These are phyloP conservation scores for Kwoniella mangroviensis DNA, from an alignment of 768 basidiomycete genomes.

Conservation along the genomic window DNA sequence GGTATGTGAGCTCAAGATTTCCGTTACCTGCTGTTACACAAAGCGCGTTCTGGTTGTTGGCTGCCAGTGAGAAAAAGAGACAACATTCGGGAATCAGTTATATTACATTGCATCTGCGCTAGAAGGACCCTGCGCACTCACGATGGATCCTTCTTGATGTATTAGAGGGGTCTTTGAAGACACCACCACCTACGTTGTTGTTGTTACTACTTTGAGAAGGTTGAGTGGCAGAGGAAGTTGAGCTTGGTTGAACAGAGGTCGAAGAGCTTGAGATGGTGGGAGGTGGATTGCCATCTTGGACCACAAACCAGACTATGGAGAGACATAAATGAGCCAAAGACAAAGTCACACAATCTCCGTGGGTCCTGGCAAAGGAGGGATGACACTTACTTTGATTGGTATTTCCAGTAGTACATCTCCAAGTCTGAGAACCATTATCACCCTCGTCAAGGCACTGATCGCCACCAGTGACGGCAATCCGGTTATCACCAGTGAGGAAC, in stretches of 20 bases:
- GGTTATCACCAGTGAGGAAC: constrained; percentile 49
- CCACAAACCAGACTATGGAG: constrained; percentile 15
- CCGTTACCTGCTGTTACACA: constrained; percentile 20
- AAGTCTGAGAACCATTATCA: constrained; percentile 45
- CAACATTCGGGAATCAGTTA: background rate
- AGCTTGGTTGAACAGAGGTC: background rate
- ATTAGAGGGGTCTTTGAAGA: constrained; percentile 21
- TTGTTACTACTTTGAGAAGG: constrained; percentile 8
- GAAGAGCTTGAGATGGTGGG: background rate
- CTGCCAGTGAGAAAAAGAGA: background rate
- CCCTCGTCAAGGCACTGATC: constrained; percentile 53
- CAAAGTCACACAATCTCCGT: background rate
- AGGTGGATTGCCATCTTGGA: constrained; percentile 9
- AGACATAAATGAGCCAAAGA: background rate
- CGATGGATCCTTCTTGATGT: constrained; percentile 18
- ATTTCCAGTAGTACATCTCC: constrained; percentile 53
- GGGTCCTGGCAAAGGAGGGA: too few species aligned
- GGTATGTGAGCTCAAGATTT: background rate
- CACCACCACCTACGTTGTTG: background rate
- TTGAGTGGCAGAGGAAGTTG: constrained; percentile 1
- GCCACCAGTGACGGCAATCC: constrained; percentile 55
- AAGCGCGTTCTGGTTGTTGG: constrained; percentile 10
- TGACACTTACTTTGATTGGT: constrained; percentile 51
- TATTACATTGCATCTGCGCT: background rate
- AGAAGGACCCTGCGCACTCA: background rate